Conservation (phyloP, 208 protist species). For the Crithidia mellificae region DNA sequence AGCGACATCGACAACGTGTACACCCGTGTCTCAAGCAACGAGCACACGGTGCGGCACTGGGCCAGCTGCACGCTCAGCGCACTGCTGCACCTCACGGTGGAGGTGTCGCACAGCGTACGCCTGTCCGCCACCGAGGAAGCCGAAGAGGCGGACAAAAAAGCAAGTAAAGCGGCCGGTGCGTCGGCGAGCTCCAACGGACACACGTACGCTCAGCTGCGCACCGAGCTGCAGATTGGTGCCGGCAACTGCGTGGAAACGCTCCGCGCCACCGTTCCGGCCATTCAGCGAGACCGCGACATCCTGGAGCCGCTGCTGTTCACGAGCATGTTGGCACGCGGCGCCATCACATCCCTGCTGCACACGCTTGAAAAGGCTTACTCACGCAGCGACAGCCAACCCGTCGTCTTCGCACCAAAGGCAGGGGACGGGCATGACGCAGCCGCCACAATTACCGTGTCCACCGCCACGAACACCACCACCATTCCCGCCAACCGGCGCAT, state of each 20-base stretch:
- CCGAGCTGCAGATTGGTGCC: constrained; percentile 1
- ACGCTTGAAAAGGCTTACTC: constrained; percentile 5
- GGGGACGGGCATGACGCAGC: constrained; percentile 1
- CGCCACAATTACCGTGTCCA: background rate
- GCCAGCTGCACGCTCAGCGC: constrained; percentile 23
- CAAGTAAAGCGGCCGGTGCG: background rate
- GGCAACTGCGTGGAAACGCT: constrained; percentile 10
- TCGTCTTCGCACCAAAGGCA: background rate
- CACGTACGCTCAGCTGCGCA: constrained; percentile 13
- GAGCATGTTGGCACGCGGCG: constrained; percentile 26
- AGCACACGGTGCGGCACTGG: constrained; percentile 28
- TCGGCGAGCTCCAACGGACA: background rate
- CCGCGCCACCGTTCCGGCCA: constrained; percentile 8
- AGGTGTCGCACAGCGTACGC: constrained; percentile 14
- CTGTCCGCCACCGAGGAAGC: constrained; percentile 7
- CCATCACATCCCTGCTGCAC: constrained; percentile 23
- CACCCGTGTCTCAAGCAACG: constrained; percentile 20
- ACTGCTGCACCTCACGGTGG: constrained; percentile 22
- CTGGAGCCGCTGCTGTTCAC: constrained; percentile 36
- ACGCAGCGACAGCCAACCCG: background rate
- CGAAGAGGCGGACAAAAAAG: background rate
- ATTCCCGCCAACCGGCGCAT: constrained; percentile 5
- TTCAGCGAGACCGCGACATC: constrained; percentile 21
- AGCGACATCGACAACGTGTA: constrained; percentile 44
- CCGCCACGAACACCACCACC: background rate